phyloP scores from a whole-genome alignment of 768 basidiomycete genomes.

The Russula virescens region DNA sequence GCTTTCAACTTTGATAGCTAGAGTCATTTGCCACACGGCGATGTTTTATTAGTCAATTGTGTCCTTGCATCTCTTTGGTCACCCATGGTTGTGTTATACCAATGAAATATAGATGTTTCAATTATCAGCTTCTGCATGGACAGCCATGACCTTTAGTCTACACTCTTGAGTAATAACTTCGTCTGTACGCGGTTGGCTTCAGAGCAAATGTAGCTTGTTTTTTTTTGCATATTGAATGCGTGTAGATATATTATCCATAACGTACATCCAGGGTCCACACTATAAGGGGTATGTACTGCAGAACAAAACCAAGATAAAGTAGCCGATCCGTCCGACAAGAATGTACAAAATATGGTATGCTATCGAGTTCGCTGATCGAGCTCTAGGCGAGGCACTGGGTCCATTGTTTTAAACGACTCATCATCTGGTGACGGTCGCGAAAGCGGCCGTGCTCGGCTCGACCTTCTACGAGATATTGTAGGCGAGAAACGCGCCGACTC shows the following conservation, averaged over 20 bases:
- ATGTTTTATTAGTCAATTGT: too few relatives aligned
- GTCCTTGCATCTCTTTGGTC: too few relatives aligned
- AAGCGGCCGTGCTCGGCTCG: constrained; percentile 29
- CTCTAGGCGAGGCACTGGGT: constrained; percentile 34
- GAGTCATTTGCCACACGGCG: too few relatives aligned
- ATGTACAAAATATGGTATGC: constrained; percentile 23
- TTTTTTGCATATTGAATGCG: too few relatives aligned
- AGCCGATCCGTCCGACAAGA: not conserved
- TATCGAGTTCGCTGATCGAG: constrained; percentile 22
- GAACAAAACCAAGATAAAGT: not conserved
- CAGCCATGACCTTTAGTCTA: too few relatives aligned
- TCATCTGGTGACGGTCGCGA: constrained; percentile 33
- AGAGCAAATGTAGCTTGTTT: too few relatives aligned
- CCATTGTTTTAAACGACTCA: constrained; percentile 55
- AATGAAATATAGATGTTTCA: too few relatives aligned
- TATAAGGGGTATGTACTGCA: not conserved
- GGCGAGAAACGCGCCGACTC: constrained; percentile 14
- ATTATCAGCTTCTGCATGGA: too few relatives aligned
- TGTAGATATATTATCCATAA: not conserved
- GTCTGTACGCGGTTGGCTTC: too few relatives aligned
- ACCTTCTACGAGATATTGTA: constrained; percentile 27
- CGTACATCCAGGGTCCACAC: not conserved
- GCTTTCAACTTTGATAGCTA: too few relatives aligned
- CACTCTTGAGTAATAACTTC: too few relatives aligned
- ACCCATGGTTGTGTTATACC: too few relatives aligned